A percentile compares a stretch with the other conserved stretches of the same genome.
These are phyloP conservation scores for Gastrolobium villosum DNA, from an alignment of 306 rosid species.

Conservation along the genomic window DNA sequence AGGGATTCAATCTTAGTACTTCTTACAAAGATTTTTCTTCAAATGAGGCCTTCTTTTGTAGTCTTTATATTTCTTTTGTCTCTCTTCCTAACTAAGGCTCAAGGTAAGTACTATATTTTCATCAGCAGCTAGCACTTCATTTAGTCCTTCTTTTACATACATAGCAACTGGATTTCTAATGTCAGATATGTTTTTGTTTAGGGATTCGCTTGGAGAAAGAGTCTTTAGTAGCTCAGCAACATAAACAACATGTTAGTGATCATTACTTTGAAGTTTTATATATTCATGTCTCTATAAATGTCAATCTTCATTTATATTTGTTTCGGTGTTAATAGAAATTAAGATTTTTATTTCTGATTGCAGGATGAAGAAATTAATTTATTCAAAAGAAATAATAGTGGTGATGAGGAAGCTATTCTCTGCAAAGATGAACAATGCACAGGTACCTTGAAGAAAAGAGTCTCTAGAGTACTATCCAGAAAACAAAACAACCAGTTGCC, in stretches of 20 bases:
- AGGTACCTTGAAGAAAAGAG: slow-evolving; percentile 64
- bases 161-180: slow-evolving; percentile 4
- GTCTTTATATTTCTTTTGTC: slow-evolving; percentile 61
- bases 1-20: slow-evolving; percentile 1
- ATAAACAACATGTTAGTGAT: slow-evolving; percentile 54
- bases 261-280: background rate
- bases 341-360: slow-evolving; percentile 19
- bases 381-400: slow-evolving; percentile 23
- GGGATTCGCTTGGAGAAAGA: slow-evolving; percentile 75
- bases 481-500: slow-evolving; percentile 59
- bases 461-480: slow-evolving; percentile 51
- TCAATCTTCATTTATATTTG: background rate
- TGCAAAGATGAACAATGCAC: slow-evolving; percentile 53
- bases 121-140: background rate
- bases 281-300: background rate
- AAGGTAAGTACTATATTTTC: slow-evolving; percentile 52
- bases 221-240: slow-evolving; percentile 42
- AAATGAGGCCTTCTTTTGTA: slow-evolving; percentile 58
- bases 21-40: slow-evolving; percentile 30
- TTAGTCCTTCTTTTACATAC: background rate
- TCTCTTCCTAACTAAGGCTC: slow-evolving; percentile 57
- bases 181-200: slow-evolving; percentile 41
- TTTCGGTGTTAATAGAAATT: background rate
- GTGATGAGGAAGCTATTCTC: slow-evolving; percentile 35
- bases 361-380: slow-evolving; percentile 53